phyloP scores from a whole-genome alignment of 805 yeast genomes.

The Nakazawaea populi region DNA sequence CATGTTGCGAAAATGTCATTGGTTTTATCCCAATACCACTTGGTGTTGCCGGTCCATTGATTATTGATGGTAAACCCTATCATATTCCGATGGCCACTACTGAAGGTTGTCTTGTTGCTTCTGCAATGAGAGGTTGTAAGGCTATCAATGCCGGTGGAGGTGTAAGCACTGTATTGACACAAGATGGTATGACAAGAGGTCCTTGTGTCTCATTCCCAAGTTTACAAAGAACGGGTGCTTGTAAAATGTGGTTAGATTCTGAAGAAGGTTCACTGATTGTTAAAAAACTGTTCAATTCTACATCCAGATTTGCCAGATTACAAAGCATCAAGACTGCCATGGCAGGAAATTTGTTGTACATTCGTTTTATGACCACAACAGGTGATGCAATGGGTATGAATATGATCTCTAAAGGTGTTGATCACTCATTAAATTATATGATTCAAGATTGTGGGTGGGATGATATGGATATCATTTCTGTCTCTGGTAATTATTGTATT shows the following conservation, averaged over 20 bases:
- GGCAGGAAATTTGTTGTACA: constrained; percentile 85
- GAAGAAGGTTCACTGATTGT: constrained; percentile 83
- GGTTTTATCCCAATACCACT: constrained; percentile 96
- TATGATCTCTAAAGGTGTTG: constrained; percentile 99
- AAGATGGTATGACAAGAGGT: constrained; percentile 99
- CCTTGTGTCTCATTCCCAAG: constrained; percentile 92
- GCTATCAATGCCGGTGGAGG: constrained; percentile 98
- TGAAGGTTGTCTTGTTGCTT: constrained; percentile 97
- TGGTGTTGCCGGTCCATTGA: constrained; percentile 95
- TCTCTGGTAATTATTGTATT: constrained; percentile 96
- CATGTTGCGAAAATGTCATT: constrained; percentile 98
- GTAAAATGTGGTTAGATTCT: constrained; percentile 92
- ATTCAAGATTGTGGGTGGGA: constrained; percentile 83
- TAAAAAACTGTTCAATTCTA: constrained; percentile 89
- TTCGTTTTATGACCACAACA: constrained; percentile 96
- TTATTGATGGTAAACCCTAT: constrained; percentile 81
- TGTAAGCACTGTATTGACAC: constrained; percentile 82
- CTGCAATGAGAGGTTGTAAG: constrained; percentile 98
- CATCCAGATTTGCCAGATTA: constrained; percentile 94
- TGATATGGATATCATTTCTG: constrained; percentile 89
- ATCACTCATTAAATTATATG: constrained; percentile 78
- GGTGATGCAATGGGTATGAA: constrained; percentile 99
- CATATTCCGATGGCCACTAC: constrained; percentile 99
- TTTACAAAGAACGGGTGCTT: constrained; percentile 84
- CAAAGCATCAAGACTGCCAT: constrained; percentile 87